Percentiles rank a stretch among this genome's conserved stretches.
Evolutionary conservation across 768 basidiomycete species (phyloP).

Genomic region (Daedaleopsis sinensis): DNA sequence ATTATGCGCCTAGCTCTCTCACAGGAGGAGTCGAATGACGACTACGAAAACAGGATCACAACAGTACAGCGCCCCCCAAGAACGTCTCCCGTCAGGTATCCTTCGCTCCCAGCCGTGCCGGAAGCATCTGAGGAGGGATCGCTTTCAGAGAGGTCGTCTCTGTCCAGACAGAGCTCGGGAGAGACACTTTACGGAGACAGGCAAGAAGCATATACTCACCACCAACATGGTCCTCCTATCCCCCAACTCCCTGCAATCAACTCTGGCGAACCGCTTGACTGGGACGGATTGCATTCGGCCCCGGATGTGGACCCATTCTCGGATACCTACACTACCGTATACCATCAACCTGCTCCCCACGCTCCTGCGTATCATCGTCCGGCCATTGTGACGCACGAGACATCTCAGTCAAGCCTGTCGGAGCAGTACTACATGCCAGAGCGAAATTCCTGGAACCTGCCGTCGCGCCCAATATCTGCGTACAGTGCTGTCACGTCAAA

Average conservation of each 20-base stretch:
- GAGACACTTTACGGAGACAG: slow-evolving; percentile 15
- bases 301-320: slow-evolving; percentile 34
- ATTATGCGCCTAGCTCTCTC: slow-evolving; percentile 19
- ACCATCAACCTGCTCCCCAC: neutral
- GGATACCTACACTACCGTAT: slow-evolving; percentile 21
- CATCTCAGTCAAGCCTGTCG: slow-evolving; percentile 14
- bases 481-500: slow-evolving; percentile 22
- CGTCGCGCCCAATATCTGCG: slow-evolving; percentile 21
- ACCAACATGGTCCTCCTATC: neutral
- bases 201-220: neutral
- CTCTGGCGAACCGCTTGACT: slow-evolving; percentile 35
- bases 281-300: slow-evolving; percentile 19
- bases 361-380: slow-evolving; percentile 3
- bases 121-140: slow-evolving; percentile 30
- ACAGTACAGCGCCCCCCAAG: slow-evolving; percentile 16
- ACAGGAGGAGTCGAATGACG: slow-evolving; percentile 8
- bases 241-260: slow-evolving; percentile 33
- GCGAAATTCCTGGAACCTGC: slow-evolving; percentile 13
- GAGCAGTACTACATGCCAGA: slow-evolving; percentile 18
- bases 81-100: slow-evolving; percentile 21
- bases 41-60: slow-evolving; percentile 8
- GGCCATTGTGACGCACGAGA: slow-evolving; percentile 12
- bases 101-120: slow-evolving; percentile 25
- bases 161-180: slow-evolving; percentile 22
- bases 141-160: slow-evolving; percentile 22